These are phyloP conservation scores for Rosa lucieae DNA, from an alignment of 306 rosid species.

Conservation along the genomic window DNA sequence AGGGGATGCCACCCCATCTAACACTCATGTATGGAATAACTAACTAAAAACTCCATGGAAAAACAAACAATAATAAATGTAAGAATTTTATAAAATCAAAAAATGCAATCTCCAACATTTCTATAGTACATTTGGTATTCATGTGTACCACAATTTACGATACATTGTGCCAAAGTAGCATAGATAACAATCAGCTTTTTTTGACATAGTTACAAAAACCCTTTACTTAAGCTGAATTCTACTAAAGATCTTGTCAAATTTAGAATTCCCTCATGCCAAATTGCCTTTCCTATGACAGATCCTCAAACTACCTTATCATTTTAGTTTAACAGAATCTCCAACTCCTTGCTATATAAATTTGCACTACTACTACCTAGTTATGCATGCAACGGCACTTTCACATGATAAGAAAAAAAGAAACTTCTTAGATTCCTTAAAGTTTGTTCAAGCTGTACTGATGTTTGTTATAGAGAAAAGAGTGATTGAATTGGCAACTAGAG, in stretches of 20 bases:
- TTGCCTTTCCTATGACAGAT: background rate
- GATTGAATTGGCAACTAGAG: conserved; percentile 14
- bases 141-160: background rate
- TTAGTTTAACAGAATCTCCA: background rate
- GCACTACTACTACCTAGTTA: background rate
- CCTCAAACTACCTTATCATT: background rate
- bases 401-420: background rate
- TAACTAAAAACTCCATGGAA: background rate
- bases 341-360: background rate
- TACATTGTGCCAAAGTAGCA: background rate
- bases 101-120: background rate
- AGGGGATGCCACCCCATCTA: background rate
- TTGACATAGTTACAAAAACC: background rate
- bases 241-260: background rate
- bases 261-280: background rate
- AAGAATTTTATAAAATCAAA: background rate
- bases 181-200: background rate
- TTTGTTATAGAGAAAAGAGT: background rate
- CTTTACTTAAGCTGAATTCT: background rate
- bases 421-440: background rate
- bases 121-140: background rate
- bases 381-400: background rate
- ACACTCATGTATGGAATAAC: background rate
- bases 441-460: background rate
- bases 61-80: background rate